phyloP scores from a whole-genome alignment of 805 yeast species.

The Cyberlindnera subsufficiens region DNA sequence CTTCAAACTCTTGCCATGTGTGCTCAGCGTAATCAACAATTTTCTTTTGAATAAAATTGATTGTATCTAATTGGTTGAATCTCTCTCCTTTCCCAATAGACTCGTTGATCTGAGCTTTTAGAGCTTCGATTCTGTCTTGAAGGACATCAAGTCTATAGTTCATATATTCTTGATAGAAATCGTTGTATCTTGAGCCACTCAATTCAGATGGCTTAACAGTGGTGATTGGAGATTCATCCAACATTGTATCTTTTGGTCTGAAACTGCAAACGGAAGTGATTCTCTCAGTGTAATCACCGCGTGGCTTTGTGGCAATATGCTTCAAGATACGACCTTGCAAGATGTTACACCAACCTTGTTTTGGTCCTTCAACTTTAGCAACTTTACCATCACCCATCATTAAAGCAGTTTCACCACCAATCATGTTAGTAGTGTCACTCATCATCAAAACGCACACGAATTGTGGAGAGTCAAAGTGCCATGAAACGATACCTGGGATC shows the following conservation, averaged over 20 bases:
- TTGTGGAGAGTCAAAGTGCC: slow-evolving; percentile 63
- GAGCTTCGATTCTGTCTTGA: slow-evolving; percentile 25
- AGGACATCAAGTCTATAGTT: slow-evolving; percentile 32
- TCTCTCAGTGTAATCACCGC: slow-evolving; percentile 31
- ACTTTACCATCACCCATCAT: slow-evolving; percentile 27
- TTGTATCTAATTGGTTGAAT: slow-evolving; percentile 33
- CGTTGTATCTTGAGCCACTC: slow-evolving; percentile 31
- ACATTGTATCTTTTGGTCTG: slow-evolving; percentile 33
- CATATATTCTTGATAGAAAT: slow-evolving; percentile 35
- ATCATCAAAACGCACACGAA: slow-evolving; percentile 61
- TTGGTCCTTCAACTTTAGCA: slow-evolving; percentile 32
- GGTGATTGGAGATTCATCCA: slow-evolving; percentile 34
- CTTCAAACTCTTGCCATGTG: slow-evolving; percentile 31
- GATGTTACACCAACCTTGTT: slow-evolving; percentile 44
- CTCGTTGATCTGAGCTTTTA: slow-evolving; percentile 21
- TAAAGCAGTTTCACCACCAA: slow-evolving; percentile 56
- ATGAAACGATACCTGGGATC: slow-evolving; percentile 51
- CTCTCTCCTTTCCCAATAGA: slow-evolving; percentile 21
- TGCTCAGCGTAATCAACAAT: slow-evolving; percentile 25
- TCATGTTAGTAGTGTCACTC: slow-evolving; percentile 50
- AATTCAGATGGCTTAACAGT: slow-evolving; percentile 36
- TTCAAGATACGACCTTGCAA: slow-evolving; percentile 41
- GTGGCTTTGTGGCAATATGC: slow-evolving; percentile 43
- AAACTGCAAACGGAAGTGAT: slow-evolving; percentile 38
- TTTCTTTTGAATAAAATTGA: slow-evolving; percentile 25